Base-by-base conservation (phyloP, 2,329 filamentous ascomycete species). In the Colletotrichum truncatum region DNA sequence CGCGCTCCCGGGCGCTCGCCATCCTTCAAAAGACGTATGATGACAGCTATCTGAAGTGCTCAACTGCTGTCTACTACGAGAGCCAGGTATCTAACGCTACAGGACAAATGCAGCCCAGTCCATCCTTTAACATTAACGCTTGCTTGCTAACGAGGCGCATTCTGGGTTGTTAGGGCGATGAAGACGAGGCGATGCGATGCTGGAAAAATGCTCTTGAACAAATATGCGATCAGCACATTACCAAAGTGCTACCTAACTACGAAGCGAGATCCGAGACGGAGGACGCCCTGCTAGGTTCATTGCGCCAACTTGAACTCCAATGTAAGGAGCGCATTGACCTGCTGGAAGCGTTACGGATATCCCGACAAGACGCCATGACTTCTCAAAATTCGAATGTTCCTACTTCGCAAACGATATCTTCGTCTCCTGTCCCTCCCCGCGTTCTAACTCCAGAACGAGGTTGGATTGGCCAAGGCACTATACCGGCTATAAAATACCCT, bases 11-110 rank as follows among this genome's bases (percentile, higher is more conserved):
- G 74, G 78, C 78, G 68, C 85, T 89, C 75, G 89, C 91, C 78
- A 89, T 89, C 68, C 89, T 98, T 78, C 95, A 98, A 82, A 98
- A 97, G 86, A 97, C 94, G 60, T 98, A 98, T 81, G 95, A 98
- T 82, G 94, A 98, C 78, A 94, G 92, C 78, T 98, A 97, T 80
- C 82, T 98, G 72, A 94, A 91, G 75, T 98, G 94, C 80, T 98
- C 94, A 12, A 98, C 94, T 2, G 95, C 95, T 38, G 93, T 97
- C 56, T 98, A 97, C 81, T 98, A 97, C 78, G 96, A 99, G 81
- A 89, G 91, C 76, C 91, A 97, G 88, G 94, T 97, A 80, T 58
- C 72, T 70, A 32, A n/a, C 25, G 3, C 60, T n/a, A 25, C 51
- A 16, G 9, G 36, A n/a, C 34, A 14, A 28, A 32, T 28, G 16